These are phyloP conservation scores for Trichosporon ovoides DNA, from an alignment of 1,284 basidiomycete genomes.

Conservation along the genomic window DNA sequence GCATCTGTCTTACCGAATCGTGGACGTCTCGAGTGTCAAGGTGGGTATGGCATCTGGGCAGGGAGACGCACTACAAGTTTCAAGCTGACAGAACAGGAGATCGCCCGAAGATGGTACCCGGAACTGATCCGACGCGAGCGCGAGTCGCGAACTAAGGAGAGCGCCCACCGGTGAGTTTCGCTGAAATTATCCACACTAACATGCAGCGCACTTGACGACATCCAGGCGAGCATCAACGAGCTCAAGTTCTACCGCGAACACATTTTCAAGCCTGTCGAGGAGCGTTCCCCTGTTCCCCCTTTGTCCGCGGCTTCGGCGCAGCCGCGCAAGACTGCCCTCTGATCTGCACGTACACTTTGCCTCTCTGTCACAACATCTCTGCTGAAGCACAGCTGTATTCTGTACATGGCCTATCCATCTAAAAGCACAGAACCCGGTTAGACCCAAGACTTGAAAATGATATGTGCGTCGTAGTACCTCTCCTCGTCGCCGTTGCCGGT, in stretches of 20 bases:
- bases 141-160: constrained; percentile 29
- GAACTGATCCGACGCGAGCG: constrained; percentile 26
- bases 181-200: neutral
- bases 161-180: constrained; percentile 38
- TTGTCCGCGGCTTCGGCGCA: neutral
- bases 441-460: constrained; percentile 62
- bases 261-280: constrained; percentile 44
- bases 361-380: neutral
- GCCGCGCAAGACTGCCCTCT: constrained; percentile 32
- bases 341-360: neutral
- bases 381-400: neutral
- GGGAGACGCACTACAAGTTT: too few relatives aligned
- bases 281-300: neutral
- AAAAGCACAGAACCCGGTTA: neutral
- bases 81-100: constrained; percentile 40
- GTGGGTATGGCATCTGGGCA: constrained; percentile 10
- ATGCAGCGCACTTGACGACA: constrained; percentile 51
- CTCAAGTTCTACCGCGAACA: constrained; percentile 47
- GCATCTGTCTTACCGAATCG: constrained; percentile 53
- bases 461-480: constrained; percentile 80
- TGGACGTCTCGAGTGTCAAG: constrained; percentile 48
- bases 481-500: constrained; percentile 61
- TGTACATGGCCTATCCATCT: too few relatives aligned
- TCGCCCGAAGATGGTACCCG: constrained; percentile 52
- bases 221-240: constrained; percentile 50